phyloP scores from a whole-genome alignment of 2,329 filamentous ascomycete genomes.

The Parascedosporium putredinis region DNA sequence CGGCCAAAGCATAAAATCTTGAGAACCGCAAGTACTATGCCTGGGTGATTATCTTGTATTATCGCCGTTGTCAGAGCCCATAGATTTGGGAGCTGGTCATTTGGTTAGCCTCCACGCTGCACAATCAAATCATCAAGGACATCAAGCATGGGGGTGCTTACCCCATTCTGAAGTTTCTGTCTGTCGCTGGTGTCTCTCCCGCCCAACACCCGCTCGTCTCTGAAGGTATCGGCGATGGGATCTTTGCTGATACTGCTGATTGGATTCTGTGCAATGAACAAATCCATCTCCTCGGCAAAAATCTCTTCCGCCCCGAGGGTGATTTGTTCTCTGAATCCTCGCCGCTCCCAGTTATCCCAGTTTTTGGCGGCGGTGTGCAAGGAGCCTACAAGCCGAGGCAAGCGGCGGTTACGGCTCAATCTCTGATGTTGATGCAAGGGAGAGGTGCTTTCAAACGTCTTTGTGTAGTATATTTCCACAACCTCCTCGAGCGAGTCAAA shows the following conservation, averaged over 20 bases:
- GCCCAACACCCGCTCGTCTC: too few species aligned
- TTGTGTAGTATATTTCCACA: conserved; percentile 18
- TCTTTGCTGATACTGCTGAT: not conserved
- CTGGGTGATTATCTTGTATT: conserved; percentile 16
- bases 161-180: not conserved
- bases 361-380: not conserved
- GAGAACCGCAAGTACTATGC: conserved; percentile 16
- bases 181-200: not conserved
- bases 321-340: conserved; percentile 18
- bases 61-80: conserved; percentile 19
- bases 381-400: conserved; percentile 15
- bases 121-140: too few species aligned
- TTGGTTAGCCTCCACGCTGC: too few species aligned
- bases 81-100: conserved; percentile 16
- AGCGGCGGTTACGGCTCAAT: conserved; percentile 16
- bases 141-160: not conserved
- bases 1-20: not conserved
- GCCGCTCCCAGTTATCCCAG: conserved; percentile 13
- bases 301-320: conserved; percentile 14
- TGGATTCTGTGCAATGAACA: not conserved
- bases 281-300: not conserved
- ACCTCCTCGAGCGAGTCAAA: conserved; percentile 18
- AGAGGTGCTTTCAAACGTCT: conserved; percentile 13
- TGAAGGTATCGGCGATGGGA: not conserved
- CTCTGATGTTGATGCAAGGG: conserved; percentile 17